These are phyloP conservation scores for Colletotrichum cereale DNA, from an alignment of 2,329 filamentous ascomycete species.

Conservation along the genomic window DNA sequence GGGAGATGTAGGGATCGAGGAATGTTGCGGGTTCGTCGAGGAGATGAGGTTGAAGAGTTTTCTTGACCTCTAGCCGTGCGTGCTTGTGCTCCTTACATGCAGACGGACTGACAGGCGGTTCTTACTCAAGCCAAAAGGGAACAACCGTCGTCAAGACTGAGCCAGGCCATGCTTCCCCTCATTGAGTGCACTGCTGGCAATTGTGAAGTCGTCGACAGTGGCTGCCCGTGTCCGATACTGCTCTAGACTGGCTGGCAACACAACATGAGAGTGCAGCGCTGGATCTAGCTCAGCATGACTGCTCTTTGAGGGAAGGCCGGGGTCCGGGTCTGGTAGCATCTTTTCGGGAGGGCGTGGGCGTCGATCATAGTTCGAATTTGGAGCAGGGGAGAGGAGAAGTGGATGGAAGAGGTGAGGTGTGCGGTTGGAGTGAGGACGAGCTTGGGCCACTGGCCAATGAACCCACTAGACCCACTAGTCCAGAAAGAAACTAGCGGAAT, in stretches of 20 bases:
- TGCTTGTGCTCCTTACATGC: neutral
- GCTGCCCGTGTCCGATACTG: constrained; percentile 1
- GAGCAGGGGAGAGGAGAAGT: constrained; percentile 23
- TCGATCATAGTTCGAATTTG: constrained; percentile 38
- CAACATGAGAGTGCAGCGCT: constrained; percentile 15
- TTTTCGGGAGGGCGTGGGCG: constrained; percentile 30
- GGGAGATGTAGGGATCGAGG: constrained; percentile 29
- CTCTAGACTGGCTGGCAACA: neutral
- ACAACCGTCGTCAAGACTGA: constrained; percentile 19
- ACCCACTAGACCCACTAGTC: neutral
- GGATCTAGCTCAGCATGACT: constrained; percentile 22
- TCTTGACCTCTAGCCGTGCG: neutral
- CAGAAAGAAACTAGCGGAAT: neutral
- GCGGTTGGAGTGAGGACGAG: neutral
- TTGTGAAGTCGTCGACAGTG: constrained; percentile 6
- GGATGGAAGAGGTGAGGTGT: constrained; percentile 2
- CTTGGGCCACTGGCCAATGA: constrained; percentile 7
- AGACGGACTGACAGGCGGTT: neutral
- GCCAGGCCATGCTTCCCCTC: neutral
- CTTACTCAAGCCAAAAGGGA: constrained; percentile 18
- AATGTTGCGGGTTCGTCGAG: constrained; percentile 7
- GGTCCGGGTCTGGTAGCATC: constrained; percentile 29
- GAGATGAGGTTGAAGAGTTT: constrained; percentile 16
- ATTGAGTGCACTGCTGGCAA: neutral
- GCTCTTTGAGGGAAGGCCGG: constrained; percentile 27